Percentiles rank a stretch among this genome's conserved stretches.
Conservation (phyloP, 202 grass and related monocot genomes). For the Setaria italica region DNA sequence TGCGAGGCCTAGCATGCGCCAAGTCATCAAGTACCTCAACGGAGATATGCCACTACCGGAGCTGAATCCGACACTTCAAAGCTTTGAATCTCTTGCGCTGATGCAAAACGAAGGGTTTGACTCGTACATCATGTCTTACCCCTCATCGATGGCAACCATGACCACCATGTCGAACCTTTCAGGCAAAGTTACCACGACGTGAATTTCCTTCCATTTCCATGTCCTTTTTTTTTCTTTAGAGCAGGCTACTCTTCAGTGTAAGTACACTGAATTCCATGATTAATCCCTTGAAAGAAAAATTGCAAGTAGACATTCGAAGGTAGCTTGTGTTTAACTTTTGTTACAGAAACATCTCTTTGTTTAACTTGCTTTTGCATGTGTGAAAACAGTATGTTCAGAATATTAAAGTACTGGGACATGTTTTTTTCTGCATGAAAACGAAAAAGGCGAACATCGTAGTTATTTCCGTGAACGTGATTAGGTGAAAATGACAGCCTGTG, state of each 20-base stretch:
- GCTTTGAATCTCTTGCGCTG: neutral
- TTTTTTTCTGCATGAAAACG: neutral
- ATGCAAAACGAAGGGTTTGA: conserved; percentile 27
- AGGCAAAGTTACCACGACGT: neutral
- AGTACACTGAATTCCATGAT: neutral
- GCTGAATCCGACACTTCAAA: neutral
- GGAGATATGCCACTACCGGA: conserved; percentile 25
- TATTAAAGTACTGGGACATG: neutral
- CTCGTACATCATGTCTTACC: conserved; percentile 34
- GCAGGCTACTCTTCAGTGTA: neutral
- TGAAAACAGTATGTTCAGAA: neutral
- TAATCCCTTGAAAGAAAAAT: neutral
- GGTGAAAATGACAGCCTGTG: neutral
- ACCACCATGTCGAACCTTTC: neutral
- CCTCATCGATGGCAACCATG: conserved; percentile 6
- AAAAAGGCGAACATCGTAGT: neutral
- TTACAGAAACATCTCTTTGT: neutral
- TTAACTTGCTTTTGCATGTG: too few species aligned
- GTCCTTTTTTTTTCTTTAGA: neutral
- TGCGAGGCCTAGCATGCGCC: conserved; percentile 43
- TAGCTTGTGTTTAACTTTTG: neutral
- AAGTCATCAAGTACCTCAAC: neutral
- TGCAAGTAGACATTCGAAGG: neutral
- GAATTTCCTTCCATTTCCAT: neutral
- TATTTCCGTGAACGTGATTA: neutral